These are phyloP conservation scores for Penicillium bovifimosum DNA, from an alignment of 495 filamentous ascomycete genomes.

Conservation along the genomic window DNA sequence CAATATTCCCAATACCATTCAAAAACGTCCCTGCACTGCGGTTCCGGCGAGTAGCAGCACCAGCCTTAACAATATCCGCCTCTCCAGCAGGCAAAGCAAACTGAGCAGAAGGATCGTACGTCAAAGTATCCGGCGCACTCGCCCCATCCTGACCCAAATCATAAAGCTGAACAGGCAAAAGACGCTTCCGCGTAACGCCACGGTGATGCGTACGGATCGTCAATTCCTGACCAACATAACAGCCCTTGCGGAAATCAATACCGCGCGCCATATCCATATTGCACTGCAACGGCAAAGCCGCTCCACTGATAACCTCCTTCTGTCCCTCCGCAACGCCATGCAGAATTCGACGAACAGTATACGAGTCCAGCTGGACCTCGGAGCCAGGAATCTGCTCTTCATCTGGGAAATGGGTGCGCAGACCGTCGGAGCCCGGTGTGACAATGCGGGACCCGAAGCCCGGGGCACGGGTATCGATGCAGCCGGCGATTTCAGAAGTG, in stretches of 20 bases:
- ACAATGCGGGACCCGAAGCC: conserved; percentile 60
- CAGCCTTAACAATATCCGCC: conserved; percentile 42
- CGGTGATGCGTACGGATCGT: conserved; percentile 92
- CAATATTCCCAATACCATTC: conserved; percentile 72
- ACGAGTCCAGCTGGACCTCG: conserved; percentile 38
- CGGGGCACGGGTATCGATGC: conserved; percentile 60
- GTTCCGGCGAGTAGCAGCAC: conserved; percentile 42
- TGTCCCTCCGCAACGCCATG: conserved; percentile 81
- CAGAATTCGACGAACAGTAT: conserved; percentile 68
- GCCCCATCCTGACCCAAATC: conserved; percentile 29
- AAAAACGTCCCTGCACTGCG: conserved; percentile 75
- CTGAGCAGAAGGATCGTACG: conserved; percentile 44
- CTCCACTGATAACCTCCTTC: conserved; percentile 61
- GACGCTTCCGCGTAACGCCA: conserved; percentile 83
- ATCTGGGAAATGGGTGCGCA: conserved; percentile 35
- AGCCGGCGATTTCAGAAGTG: conserved; percentile 32
- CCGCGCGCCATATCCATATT: conserved; percentile 79
- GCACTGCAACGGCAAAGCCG: conserved; percentile 71
- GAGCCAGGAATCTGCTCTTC: conserved; percentile 31
- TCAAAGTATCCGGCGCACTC: conserved; percentile 34
- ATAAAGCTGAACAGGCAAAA: conserved; percentile 83
- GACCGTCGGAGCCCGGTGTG: conserved; percentile 35
- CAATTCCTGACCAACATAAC: conserved; percentile 94
- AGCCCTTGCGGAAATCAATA: conserved; percentile 91
- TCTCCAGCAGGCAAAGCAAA: conserved; percentile 26